Conservation (phyloP, 2,329 filamentous ascomycete genomes). For the Fusarium acutatum region DNA sequence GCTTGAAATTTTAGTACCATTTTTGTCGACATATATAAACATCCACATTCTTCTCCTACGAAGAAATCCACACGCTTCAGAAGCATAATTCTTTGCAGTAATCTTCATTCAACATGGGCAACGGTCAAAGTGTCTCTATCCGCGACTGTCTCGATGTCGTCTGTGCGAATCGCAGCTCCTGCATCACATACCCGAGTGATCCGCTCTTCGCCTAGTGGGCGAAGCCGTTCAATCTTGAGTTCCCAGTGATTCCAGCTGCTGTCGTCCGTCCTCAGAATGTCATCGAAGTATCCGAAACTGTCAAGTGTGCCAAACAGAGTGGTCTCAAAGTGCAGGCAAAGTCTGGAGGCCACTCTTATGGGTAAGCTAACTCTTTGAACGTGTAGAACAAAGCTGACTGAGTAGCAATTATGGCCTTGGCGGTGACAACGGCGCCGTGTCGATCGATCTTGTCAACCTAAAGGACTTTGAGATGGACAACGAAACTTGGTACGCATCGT, state of each 20-base stretch:
- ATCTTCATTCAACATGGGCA: constrained; percentile 50
- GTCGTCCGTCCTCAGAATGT: constrained; percentile 63
- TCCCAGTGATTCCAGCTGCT: constrained; percentile 60
- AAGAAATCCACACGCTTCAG: no score
- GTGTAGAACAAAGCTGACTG: neutral
- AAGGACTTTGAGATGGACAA: constrained; percentile 62
- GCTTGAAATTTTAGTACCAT: neutral
- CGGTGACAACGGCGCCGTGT: constrained; percentile 59
- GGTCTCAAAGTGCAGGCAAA: constrained; percentile 66
- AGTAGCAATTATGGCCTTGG: constrained; percentile 55
- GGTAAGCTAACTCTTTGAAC: constrained; percentile 46
- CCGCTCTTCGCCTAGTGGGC: constrained; percentile 59
- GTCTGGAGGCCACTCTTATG: constrained; percentile 73
- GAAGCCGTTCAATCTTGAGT: constrained; percentile 62
- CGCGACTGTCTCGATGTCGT: constrained; percentile 57
- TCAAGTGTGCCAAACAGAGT: constrained; percentile 63
- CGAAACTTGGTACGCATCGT: constrained; percentile 61
- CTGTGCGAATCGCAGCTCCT: constrained; percentile 55
- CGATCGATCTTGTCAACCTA: constrained; percentile 64
- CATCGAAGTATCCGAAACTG: constrained; percentile 63
- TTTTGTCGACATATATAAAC: neutral
- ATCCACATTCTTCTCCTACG: neutral
- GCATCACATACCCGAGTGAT: constrained; percentile 56
- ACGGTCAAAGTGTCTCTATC: constrained; percentile 51
- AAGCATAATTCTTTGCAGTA: neutral